Evolutionary conservation across 495 filamentous ascomycete species (phyloP), one percentile per base, ranked within the genome.

Genomic region (Lasiosphaeria ovina): DNA sequence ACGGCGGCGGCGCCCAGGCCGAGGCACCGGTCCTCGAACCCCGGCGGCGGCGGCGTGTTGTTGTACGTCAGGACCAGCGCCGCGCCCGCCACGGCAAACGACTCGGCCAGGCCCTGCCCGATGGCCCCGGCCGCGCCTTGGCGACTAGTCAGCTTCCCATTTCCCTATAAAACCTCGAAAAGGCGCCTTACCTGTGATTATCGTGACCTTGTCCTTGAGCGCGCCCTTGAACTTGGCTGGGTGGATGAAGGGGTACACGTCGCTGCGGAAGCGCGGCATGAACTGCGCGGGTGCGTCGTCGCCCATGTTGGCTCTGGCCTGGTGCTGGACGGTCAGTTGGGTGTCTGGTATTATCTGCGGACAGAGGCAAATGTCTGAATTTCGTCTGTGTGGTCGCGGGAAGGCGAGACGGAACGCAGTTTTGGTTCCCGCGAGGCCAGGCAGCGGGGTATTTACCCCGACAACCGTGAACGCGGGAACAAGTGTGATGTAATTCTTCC

Each of bases 231-330:
- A 74, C 42, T 72, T 74, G 31, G 54, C 51, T 0, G 69, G 69
- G 45, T 60, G 38, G 49, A 74, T 71, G 62, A 68, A 74, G 11
- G 72, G 69, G 59, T 72, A 74, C 34, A 74, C 64, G 35, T 74
- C 69, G 35, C 49, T 69, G 35, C 69, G 68, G 50, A 69, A 62
- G 17, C 72, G 72, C 6, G 72, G 72, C 6, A 33, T 54, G 59
- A 69, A 71, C 44, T 69, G 62, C 24, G 24, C 24, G 24, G 24
- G 24, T 24, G 24, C 24, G 24, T 24, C 24, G 24, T 24, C 24
- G 24, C 24, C 24, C 24, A 24, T 24, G 24, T 24, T 24, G 24
- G 24, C 24, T 24, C 1, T 24, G 2, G 24, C 24, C 24, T 24
- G 24, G 24, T 24, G 24, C 24, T 24, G 24, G n/a, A n/a, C 24